These are phyloP conservation scores for Albizia julibrissin DNA, from an alignment of 306 rosid genomes.

Conservation along the genomic window DNA sequence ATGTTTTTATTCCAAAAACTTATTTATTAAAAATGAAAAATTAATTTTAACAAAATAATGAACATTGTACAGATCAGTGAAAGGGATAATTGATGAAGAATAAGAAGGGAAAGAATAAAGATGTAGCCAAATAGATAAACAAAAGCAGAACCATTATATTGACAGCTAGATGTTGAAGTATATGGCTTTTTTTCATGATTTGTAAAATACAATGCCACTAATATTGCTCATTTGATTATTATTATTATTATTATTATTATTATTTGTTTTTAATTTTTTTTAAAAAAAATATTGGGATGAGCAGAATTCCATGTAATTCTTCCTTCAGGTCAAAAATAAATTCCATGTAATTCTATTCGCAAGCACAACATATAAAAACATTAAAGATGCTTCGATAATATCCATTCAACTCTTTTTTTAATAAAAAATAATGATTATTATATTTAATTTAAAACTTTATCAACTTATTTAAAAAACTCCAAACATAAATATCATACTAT, in stretches of 20 bases:
- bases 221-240: not conserved
- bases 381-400: not conserved
- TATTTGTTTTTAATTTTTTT: not conserved
- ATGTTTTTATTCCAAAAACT: not conserved
- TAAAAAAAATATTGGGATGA: not conserved
- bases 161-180: constrained; percentile 4
- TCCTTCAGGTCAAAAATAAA: not conserved
- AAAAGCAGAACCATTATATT: not conserved
- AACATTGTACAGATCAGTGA: not conserved
- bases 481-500: too few relatives aligned
- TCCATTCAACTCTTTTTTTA: not conserved
- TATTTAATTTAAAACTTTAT: not conserved
- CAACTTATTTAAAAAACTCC: too few relatives aligned
- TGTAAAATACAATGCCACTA: not conserved
- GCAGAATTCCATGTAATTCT: not conserved
- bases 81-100: not conserved
- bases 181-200: not conserved
- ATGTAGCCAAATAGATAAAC: not conserved
- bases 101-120: not conserved
- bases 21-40: not conserved
- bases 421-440: not conserved
- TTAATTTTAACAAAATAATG: not conserved
- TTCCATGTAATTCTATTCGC: not conserved
- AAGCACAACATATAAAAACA: not conserved
- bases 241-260: not conserved